A percentile compares a stretch with the other conserved stretches of the same genome.
These are phyloP conservation scores for Neurospora crassa DNA, from an alignment of 2,329 filamentous ascomycete species.

Conservation along the genomic window DNA sequence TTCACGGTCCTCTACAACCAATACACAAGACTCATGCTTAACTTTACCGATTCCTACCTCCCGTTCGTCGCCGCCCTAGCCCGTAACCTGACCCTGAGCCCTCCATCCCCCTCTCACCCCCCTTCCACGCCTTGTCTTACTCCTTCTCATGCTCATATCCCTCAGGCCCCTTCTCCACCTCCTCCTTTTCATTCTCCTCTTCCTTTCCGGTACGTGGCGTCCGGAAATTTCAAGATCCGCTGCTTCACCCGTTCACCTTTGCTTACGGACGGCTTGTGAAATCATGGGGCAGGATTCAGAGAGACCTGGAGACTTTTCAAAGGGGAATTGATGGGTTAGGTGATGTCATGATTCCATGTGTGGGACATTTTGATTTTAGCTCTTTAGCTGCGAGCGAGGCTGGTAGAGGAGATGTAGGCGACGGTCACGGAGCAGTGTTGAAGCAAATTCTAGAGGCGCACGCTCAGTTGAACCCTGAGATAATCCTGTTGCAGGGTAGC, in stretches of 20 bases:
- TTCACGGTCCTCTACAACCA: conserved; percentile 25
- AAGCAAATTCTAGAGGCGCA: conserved; percentile 18
- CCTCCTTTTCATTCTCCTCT: too few species aligned
- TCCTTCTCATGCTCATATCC: not conserved
- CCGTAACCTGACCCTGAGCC: not conserved
- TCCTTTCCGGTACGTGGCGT: not conserved
- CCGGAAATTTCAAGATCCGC: conserved; percentile 20
- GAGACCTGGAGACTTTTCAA: conserved; percentile 21
- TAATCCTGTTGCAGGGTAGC: conserved; percentile 20
- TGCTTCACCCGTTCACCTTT: conserved; percentile 23
- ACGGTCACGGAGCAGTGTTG: conserved; percentile 15
- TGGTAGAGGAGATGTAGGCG: conserved; percentile 21
- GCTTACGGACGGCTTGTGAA: conserved; percentile 22
- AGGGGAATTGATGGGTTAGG: conserved; percentile 24
- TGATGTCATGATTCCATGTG: conserved; percentile 21
- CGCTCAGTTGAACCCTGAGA: conserved; percentile 15
- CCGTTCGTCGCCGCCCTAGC: not conserved
- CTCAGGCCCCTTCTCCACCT: too few species aligned
- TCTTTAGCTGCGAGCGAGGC: conserved; percentile 17
- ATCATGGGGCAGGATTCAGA: conserved; percentile 25
- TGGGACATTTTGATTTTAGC: conserved; percentile 24
- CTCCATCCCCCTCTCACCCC: not conserved
- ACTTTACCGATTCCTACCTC: conserved; percentile 24
- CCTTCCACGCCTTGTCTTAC: not conserved
- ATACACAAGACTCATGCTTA: conserved; percentile 25